phyloP scores from a whole-genome alignment of 352 stramenopile genomes.

The Phytophthora crassamura region DNA sequence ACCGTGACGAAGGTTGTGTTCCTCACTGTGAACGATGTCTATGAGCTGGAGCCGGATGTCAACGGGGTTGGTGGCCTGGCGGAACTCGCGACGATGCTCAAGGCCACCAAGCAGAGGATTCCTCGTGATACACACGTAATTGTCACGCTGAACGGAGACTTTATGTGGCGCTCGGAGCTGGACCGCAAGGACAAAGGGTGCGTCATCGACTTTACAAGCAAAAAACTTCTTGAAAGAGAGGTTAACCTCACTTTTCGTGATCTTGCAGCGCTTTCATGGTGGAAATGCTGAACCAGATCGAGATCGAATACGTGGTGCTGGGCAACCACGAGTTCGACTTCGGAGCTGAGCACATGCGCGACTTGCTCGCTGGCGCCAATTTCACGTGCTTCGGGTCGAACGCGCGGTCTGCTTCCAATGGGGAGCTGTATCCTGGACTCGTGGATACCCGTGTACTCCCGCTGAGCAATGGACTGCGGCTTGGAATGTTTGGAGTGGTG shows the following conservation, averaged over 20 bases:
- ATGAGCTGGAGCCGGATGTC: slow-evolving; percentile 61
- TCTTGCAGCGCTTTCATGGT: slow-evolving; percentile 63
- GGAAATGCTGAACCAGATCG: slow-evolving; percentile 56
- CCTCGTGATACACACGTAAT: slow-evolving; percentile 45
- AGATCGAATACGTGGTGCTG: slow-evolving; percentile 72
- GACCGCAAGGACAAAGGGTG: slow-evolving; percentile 78
- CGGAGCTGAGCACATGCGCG: slow-evolving; percentile 42
- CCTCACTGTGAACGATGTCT: slow-evolving; percentile 78
- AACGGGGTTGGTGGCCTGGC: slow-evolving; percentile 42
- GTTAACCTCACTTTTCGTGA: slow-evolving; percentile 6
- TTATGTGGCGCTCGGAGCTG: slow-evolving; percentile 70
- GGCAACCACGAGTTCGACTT: slow-evolving; percentile 88
- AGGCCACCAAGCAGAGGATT: slow-evolving; percentile 28
- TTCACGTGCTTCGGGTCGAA: slow-evolving; percentile 76
- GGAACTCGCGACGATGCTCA: slow-evolving; percentile 63
- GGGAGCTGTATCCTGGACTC: slow-evolving; percentile 46
- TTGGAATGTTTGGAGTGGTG: slow-evolving; percentile 66
- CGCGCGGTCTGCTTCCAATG: slow-evolving; percentile 38
- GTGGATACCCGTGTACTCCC: slow-evolving; percentile 46
- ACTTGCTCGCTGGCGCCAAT: slow-evolving; percentile 44
- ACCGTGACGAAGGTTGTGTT: slow-evolving; percentile 49
- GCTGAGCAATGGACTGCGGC: slow-evolving; percentile 43
- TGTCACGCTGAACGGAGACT: slow-evolving; percentile 77
- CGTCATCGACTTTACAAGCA: slow-evolving; percentile 5
- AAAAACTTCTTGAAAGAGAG: background rate